Evolutionary conservation across 2,329 filamentous ascomycete genomes (phyloP).

Genomic region (Paecilomyces variotii): DNA sequence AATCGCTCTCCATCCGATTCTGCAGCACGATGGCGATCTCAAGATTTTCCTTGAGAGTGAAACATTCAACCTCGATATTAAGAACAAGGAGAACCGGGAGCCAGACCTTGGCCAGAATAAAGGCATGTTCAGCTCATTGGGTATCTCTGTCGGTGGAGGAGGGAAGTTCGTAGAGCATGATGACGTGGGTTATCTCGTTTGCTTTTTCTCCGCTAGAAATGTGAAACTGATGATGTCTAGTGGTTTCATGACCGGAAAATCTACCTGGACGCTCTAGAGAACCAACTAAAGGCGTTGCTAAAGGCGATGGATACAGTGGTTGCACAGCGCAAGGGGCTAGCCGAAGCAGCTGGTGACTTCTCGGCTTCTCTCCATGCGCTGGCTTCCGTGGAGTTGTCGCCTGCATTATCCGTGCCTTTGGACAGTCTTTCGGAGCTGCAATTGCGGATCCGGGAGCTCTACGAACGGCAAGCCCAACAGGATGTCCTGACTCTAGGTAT

Average conservation of each 20-base stretch:
- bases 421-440: constrained; percentile 91
- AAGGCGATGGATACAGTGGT: constrained; percentile 95
- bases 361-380: constrained; percentile 87
- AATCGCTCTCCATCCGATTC: constrained; percentile 75
- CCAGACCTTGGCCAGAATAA: constrained; percentile 83
- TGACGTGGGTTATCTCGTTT: constrained; percentile 56
- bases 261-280: constrained; percentile 89
- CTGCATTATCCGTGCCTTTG: constrained; percentile 76
- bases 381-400: constrained; percentile 85
- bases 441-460: constrained; percentile 86
- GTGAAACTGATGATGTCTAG: constrained; percentile 36
- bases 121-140: constrained; percentile 80
- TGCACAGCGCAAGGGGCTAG: constrained; percentile 81
- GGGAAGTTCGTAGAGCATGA: constrained; percentile 96
- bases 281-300: constrained; percentile 78
- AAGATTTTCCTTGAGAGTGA: constrained; percentile 98
- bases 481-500: constrained; percentile 94
- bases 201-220: constrained; percentile 1
- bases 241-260: constrained; percentile 98
- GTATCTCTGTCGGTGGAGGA: constrained; percentile 65
- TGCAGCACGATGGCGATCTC: constrained; percentile 87
- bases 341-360: constrained; percentile 89
- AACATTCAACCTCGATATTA: constrained; percentile 89
- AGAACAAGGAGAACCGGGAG: constrained; percentile 92
- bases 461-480: constrained; percentile 93